Evolutionary conservation across 2,329 filamentous ascomycete species (phyloP).

Genomic region (Stachybotrys chartarum): DNA sequence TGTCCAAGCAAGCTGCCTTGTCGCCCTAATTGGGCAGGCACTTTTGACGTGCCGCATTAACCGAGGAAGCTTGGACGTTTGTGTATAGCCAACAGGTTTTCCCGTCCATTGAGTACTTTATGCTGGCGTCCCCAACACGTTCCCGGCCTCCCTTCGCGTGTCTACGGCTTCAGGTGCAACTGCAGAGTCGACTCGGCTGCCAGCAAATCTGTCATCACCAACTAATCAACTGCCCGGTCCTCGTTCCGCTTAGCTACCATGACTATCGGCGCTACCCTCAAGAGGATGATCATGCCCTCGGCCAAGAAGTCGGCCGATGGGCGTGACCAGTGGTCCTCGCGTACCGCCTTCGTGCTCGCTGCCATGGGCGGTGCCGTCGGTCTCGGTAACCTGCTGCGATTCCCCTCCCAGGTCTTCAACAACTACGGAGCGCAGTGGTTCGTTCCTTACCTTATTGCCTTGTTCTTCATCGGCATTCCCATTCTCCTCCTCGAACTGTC

Average conservation of each 20-base stretch:
- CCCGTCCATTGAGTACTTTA: too few relatives aligned
- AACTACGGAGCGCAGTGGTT: constrained; percentile 51
- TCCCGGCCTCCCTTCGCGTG: too few relatives aligned
- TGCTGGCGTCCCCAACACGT: too few relatives aligned
- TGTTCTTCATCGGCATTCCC: constrained; percentile 45
- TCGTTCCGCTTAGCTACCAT: not conserved
- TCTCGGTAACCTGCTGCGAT: constrained; percentile 47
- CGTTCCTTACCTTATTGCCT: constrained; percentile 43
- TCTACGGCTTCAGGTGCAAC: too few relatives aligned
- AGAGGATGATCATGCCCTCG: not conserved
- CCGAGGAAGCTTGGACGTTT: too few relatives aligned
- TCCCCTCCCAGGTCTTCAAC: constrained; percentile 48
- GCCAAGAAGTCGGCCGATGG: constrained; percentile 14
- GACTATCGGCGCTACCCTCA: not conserved
- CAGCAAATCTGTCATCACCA: not conserved
- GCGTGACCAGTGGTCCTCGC: constrained; percentile 17
- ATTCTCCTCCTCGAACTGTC: constrained; percentile 49
- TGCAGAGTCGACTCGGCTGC: too few relatives aligned
- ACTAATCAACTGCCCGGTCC: not conserved
- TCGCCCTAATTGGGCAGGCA: too few relatives aligned
- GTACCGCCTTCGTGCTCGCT: constrained; percentile 16
- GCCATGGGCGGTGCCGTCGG: constrained; percentile 43
- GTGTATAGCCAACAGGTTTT: too few relatives aligned
- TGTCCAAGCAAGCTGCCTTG: too few relatives aligned
- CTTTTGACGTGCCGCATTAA: too few relatives aligned